phyloP scores from a whole-genome alignment of 768 basidiomycete genomes.

The Chalciporus piperatus region DNA sequence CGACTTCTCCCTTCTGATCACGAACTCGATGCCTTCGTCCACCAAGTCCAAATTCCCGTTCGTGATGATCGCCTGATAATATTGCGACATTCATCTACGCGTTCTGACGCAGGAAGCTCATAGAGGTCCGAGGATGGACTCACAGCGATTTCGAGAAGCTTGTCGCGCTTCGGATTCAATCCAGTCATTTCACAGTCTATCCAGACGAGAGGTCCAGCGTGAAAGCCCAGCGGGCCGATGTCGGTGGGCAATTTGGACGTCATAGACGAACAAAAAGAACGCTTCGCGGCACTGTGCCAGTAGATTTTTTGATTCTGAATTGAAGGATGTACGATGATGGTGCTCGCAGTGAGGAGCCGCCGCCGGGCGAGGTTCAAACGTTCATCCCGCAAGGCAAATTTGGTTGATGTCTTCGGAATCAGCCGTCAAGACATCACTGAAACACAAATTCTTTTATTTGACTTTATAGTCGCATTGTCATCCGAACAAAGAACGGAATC shows the following conservation, averaged over 20 bases:
- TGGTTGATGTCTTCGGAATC: too few species aligned
- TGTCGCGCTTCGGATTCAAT: constrained; percentile 61
- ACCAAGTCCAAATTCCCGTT: constrained; percentile 78
- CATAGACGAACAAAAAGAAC: background rate
- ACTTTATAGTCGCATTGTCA: too few species aligned
- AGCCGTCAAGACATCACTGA: too few species aligned
- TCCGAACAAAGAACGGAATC: too few species aligned
- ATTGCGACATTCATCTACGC: background rate
- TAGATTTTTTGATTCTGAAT: background rate
- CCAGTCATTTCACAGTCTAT: constrained; percentile 91
- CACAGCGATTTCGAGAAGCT: constrained; percentile 76
- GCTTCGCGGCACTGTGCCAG: background rate
- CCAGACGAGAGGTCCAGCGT: constrained; percentile 40
- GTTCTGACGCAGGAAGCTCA: background rate
- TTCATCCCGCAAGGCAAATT: too few species aligned
- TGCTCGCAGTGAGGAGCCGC: too few species aligned
- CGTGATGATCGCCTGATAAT: constrained; percentile 74
- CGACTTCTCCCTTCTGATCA: constrained; percentile 70
- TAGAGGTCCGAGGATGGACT: constrained; percentile 1
- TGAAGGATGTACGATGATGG: background rate
- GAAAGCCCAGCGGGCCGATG: background rate
- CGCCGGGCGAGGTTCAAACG: too few species aligned
- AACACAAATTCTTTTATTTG: too few species aligned
- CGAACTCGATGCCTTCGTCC: constrained; percentile 75
- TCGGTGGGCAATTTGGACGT: background rate